Evolutionary conservation across 176 grass and related monocot species (phyloP), one percentile per base, ranked within the genome.

Genomic region (Zizania latifolia): DNA sequence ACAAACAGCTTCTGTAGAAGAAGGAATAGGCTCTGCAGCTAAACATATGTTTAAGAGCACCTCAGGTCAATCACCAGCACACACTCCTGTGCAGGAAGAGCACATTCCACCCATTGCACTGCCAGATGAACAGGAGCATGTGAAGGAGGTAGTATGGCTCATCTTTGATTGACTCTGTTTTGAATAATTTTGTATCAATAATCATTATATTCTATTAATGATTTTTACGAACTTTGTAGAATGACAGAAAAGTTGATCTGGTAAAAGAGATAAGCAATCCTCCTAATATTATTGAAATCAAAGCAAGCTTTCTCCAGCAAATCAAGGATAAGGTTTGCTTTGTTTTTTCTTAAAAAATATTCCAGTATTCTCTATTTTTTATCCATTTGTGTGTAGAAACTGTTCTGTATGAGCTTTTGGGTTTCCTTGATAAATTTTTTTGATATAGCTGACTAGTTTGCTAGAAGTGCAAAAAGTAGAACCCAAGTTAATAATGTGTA

Each of bases 291-390:
- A n/a, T 76, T 31, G 84, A 88, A 72, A 62, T 86, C 58, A 82
- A 82, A 73, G 56, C 81, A 79, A 92, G 71, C 44, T 68, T 99
- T 73, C 84, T 94, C 64, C 82, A 92, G 68, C 88, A 93, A 71
- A 92, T 94, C 76, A 99, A 79, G 68, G 90, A 94, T 65, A 94
- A 99, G 89, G 96, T 94, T 63, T 76, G 78, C 55, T 78, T 71
- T 58, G 22, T 34, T 35, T 35, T 78, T 78, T 68, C 40, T 29
- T 81, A 10, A 3, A 65, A 62, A n/a, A n/a, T n/a, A n/a, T n/a
- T n/a, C n/a, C n/a, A n/a, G n/a, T n/a, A n/a, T n/a, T n/a, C n/a
- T n/a, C n/a, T n/a, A n/a, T n/a, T n/a, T n/a, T n/a, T n/a, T n/a
- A n/a, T n/a, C n/a, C n/a, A n/a, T n/a, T n/a, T n/a, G n/a, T n/a